Conservation (phyloP, 106 monocot genomes). For the Platanthera guangdongensis region DNA sequence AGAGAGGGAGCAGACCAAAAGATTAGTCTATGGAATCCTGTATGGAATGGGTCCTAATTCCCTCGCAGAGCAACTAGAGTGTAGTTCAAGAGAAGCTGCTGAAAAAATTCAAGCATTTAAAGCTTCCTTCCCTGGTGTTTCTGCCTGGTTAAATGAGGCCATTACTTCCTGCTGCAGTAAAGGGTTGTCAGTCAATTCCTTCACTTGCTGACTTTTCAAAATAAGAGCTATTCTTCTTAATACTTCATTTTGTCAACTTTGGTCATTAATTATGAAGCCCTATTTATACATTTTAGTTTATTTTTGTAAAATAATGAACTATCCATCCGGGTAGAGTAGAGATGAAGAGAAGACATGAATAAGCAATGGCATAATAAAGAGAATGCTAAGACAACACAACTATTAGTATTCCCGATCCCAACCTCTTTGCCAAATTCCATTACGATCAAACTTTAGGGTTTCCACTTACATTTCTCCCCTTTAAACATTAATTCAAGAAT, state of each 20-base stretch:
- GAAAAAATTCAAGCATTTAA: slow-evolving; percentile 80
- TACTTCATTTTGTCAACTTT: neutral
- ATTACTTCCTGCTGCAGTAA: slow-evolving; percentile 60
- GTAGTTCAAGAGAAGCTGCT: slow-evolving; percentile 61
- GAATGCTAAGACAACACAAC: no score
- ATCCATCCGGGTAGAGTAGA: neutral
- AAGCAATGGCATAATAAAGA: no score
- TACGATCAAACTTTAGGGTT: no score
- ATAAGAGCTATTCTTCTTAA: neutral
- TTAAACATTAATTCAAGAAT: no score
- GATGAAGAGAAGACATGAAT: no score
- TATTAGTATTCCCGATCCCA: no score
- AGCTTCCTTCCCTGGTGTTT: slow-evolving; percentile 71
- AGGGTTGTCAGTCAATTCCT: slow-evolving; percentile 41
- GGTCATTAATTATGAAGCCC: neutral
- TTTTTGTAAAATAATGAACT: neutral
- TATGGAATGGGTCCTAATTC: slow-evolving; percentile 94
- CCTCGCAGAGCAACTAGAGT: slow-evolving; percentile 84
- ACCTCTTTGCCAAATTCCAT: no score
- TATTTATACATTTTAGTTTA: neutral
- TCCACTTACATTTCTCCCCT: no score
- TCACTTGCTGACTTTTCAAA: neutral
- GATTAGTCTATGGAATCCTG: slow-evolving; percentile 88
- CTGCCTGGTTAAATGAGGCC: slow-evolving; percentile 77
- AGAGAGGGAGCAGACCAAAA: slow-evolving; percentile 87